Evolutionary conservation across 2,329 filamentous ascomycete species (phyloP).

Genomic region (Rhynchosporium agropyri): DNA sequence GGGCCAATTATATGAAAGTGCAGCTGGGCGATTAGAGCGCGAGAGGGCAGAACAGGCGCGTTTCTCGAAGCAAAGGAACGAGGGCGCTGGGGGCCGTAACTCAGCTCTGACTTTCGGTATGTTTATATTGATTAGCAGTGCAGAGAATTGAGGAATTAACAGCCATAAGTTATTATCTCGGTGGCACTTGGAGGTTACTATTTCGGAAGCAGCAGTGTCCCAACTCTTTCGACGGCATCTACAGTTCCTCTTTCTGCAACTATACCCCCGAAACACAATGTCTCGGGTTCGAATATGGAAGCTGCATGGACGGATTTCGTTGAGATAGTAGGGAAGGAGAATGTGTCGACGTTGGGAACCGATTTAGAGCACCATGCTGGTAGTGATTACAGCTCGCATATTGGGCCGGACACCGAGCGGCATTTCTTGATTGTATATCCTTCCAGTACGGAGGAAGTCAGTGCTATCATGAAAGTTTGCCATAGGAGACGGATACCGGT

Average conservation of each 20-base stretch:
- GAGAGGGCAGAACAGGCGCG: slow-evolving; percentile 57
- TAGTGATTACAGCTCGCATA: slow-evolving; percentile 66
- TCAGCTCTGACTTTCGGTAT: slow-evolving; percentile 59
- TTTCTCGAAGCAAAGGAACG: slow-evolving; percentile 48
- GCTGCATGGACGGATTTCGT: slow-evolving; percentile 72
- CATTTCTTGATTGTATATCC: slow-evolving; percentile 78
- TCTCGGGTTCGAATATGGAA: slow-evolving; percentile 64
- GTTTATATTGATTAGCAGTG: slow-evolving; percentile 29
- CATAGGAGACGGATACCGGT: slow-evolving; percentile 80
- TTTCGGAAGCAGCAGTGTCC: slow-evolving; percentile 58
- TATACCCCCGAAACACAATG: slow-evolving; percentile 57
- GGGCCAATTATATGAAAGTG: slow-evolving; percentile 63
- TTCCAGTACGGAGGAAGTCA: slow-evolving; percentile 77
- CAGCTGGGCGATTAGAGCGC: slow-evolving; percentile 55
- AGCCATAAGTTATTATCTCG: slow-evolving; percentile 36
- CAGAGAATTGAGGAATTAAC: background rate
- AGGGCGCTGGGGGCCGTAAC: slow-evolving; percentile 47
- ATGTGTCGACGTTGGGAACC: slow-evolving; percentile 61
- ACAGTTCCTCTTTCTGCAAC: slow-evolving; percentile 60
- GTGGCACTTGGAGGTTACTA: slow-evolving; percentile 50
- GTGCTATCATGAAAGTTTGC: slow-evolving; percentile 86
- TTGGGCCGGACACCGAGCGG: slow-evolving; percentile 50
- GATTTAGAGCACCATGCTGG: slow-evolving; percentile 60
- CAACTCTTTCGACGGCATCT: slow-evolving; percentile 54
- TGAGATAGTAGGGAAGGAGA: slow-evolving; percentile 63